These are phyloP conservation scores for Tilletia indica DNA, from an alignment of 1,284 basidiomycete species.

Conservation along the genomic window DNA sequence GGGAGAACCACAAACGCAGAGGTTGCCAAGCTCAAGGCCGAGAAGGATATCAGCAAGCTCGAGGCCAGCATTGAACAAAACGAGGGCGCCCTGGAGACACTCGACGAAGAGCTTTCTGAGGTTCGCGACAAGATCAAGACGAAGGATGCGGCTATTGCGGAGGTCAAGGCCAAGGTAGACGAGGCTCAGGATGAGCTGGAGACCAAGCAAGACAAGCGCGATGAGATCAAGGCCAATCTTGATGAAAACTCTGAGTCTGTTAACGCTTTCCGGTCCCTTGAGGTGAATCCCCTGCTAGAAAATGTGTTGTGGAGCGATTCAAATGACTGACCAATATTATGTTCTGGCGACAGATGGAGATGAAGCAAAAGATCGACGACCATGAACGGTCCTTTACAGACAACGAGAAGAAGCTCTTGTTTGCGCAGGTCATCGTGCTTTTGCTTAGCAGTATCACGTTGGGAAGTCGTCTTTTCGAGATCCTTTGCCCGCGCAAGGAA, in stretches of 20 bases:
- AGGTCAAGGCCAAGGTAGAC: slow-evolving; percentile 69
- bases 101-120: slow-evolving; percentile 61
- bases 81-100: slow-evolving; percentile 65
- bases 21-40: slow-evolving; percentile 80
- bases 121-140: slow-evolving; percentile 63
- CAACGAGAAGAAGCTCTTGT: no score
- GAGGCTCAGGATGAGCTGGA: slow-evolving; percentile 57
- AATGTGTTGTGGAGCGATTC: no score
- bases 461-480: no score
- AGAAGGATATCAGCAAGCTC: slow-evolving; percentile 77
- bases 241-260: slow-evolving; percentile 77
- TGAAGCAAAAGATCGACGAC: no score
- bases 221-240: slow-evolving; percentile 72
- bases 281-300: no score
- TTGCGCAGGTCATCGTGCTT: no score
- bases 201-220: slow-evolving; percentile 68
- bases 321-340: no score
- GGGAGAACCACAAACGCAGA: slow-evolving; percentile 93
- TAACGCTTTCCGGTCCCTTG: no score
- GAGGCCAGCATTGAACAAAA: slow-evolving; percentile 66
- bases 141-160: slow-evolving; percentile 65
- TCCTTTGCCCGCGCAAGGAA: no score
- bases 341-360: no score
- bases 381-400: no score
- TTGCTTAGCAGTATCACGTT: no score